Evolutionary conservation across 108 stramenopile species (phyloP).

Genomic region (Cyclotella distinguenda): DNA sequence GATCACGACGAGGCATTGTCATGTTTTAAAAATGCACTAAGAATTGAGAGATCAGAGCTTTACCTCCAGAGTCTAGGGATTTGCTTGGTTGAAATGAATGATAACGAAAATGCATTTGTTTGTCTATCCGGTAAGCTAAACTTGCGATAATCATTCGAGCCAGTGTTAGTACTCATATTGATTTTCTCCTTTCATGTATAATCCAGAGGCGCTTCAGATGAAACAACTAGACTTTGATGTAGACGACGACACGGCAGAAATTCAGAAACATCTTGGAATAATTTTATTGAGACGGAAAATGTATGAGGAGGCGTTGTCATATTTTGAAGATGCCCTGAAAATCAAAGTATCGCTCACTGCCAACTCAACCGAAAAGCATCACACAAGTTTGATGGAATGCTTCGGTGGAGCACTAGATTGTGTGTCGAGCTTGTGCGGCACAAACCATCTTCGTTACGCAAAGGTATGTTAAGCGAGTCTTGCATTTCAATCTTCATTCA

Average conservation of each 20-base stretch:
- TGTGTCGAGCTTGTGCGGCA: conserved; percentile 37
- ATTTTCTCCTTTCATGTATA: background rate
- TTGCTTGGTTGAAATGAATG: conserved; percentile 35
- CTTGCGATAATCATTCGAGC: background rate
- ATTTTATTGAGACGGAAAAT: conserved; percentile 38
- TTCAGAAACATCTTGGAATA: conserved; percentile 36
- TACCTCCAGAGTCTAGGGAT: conserved; percentile 45
- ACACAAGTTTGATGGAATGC: conserved; percentile 37
- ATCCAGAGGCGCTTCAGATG: conserved; percentile 46
- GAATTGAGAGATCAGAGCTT: conserved; percentile 39
- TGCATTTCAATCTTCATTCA: too few relatives aligned
- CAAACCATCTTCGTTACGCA: conserved; percentile 36
- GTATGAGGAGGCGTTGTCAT: conserved; percentile 31
- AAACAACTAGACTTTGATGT: conserved; percentile 27
- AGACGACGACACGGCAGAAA: conserved; percentile 49
- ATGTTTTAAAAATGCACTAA: conserved; percentile 45
- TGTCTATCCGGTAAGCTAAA: conserved; percentile 13
- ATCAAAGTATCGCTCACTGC: conserved; percentile 28
- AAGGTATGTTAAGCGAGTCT: too few relatives aligned
- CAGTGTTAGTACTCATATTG: background rate
- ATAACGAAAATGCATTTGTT: conserved; percentile 47
- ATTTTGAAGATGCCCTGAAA: conserved; percentile 41
- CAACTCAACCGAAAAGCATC: conserved; percentile 21
- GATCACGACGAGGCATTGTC: conserved; percentile 29
- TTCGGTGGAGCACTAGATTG: conserved; percentile 49